phyloP scores from a whole-genome alignment of 2,329 filamentous ascomycete species.

The Xylaria sp. region DNA sequence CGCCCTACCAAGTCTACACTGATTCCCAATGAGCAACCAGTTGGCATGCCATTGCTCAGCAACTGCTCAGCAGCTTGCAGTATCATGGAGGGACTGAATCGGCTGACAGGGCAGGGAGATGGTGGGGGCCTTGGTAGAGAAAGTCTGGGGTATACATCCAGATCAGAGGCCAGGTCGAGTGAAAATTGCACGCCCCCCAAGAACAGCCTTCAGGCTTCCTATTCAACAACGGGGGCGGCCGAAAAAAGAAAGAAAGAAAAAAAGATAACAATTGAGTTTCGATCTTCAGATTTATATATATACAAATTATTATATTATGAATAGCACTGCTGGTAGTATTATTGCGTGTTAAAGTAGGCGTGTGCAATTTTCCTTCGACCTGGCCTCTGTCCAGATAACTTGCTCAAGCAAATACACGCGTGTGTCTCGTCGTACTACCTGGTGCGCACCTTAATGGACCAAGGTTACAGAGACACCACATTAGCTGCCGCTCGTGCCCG shows the following conservation, averaged over 20 bases:
- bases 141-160: constrained; percentile 27
- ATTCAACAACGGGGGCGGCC: too few species aligned
- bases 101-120: neutral
- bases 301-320: too few species aligned
- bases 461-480: constrained; percentile 24
- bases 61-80: constrained; percentile 11
- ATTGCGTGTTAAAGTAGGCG: too few species aligned
- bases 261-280: too few species aligned
- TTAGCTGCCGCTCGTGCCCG: constrained; percentile 16
- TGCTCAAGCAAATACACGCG: neutral
- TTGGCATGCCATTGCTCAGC: constrained; percentile 5
- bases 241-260: too few species aligned
- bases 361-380: too few species aligned
- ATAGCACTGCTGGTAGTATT: too few species aligned
- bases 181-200: too few species aligned
- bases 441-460: constrained; percentile 13
- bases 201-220: too few species aligned
- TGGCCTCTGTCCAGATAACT: too few species aligned
- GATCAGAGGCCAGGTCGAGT: too few species aligned
- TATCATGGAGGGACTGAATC: neutral
- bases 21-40: constrained; percentile 7
- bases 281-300: too few species aligned
- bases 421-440: constrained; percentile 15
- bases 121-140: constrained; percentile 13
- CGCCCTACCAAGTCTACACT: constrained; percentile 12